Percentiles rank a stretch among this genome's conserved stretches.
Evolutionary conservation across 179 eudicot genomes (phyloP).

Genomic region (Spergularia azorica): DNA sequence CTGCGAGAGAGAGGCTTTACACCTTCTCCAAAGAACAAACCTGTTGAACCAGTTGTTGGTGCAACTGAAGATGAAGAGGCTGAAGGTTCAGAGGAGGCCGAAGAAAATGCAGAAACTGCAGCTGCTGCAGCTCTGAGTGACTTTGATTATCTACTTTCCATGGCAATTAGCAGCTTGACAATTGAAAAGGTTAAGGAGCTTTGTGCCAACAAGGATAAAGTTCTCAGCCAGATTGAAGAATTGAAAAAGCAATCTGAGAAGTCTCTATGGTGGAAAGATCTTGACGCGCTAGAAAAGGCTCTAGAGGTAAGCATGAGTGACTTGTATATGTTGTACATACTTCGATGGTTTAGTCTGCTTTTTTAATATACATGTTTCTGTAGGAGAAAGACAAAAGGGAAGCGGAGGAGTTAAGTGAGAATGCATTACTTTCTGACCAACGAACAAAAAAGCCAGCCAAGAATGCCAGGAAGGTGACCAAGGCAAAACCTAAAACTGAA

Average conservation of each 20-base stretch:
- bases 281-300: conserved; percentile 62
- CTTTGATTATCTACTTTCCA: conserved; percentile 71
- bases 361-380: conserved; percentile 9
- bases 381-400: conserved; percentile 65
- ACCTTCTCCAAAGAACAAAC: conserved; percentile 61
- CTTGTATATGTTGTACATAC: background rate
- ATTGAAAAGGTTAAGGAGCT: conserved; percentile 50
- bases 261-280: conserved; percentile 72
- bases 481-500: conserved; percentile 40
- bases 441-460: conserved; percentile 48
- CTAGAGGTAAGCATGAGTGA: conserved; percentile 52
- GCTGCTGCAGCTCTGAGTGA: conserved; percentile 44
- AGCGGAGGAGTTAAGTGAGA: conserved; percentile 37
- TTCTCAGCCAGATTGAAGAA: conserved; percentile 51
- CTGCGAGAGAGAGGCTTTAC: conserved; percentile 67
- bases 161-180: conserved; percentile 77
- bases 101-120: conserved; percentile 14
- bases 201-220: conserved; percentile 56
- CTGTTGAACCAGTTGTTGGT: conserved; percentile 51
- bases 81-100: conserved; percentile 38
- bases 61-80: conserved; percentile 46
- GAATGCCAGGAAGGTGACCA: conserved; percentile 45
- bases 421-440: conserved; percentile 32
- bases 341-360: background rate
- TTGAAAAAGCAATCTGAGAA: conserved; percentile 51